These are phyloP conservation scores for Allantophomopsis cytisporea DNA, from an alignment of 2,329 filamentous ascomycete genomes.

Conservation along the genomic window DNA sequence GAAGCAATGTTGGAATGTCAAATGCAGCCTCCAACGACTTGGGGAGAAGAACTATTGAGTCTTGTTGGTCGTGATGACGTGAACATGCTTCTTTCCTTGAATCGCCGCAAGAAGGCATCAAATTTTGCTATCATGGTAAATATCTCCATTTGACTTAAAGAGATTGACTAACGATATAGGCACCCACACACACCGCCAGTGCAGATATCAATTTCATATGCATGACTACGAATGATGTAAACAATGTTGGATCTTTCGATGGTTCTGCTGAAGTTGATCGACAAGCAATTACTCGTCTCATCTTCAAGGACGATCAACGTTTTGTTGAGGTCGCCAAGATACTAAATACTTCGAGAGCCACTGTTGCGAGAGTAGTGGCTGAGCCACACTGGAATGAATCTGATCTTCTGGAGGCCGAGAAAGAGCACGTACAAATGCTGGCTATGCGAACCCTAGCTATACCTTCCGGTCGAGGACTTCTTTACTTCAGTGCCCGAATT, in stretches of 20 bases:
- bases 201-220: conserved; percentile 74
- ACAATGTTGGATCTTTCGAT: conserved; percentile 48
- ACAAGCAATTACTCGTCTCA: conserved; percentile 66
- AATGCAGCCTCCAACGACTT: conserved; percentile 63
- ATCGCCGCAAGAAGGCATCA: conserved; percentile 21
- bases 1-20: conserved; percentile 81
- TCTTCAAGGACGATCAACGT: conserved; percentile 85
- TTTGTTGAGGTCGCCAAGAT: conserved; percentile 75
- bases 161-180: conserved; percentile 19
- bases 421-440: conserved; percentile 74
- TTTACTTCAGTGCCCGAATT: conserved; percentile 77
- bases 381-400: conserved; percentile 73
- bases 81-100: conserved; percentile 44
- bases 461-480: conserved; percentile 71
- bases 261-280: conserved; percentile 75
- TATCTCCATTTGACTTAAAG: background rate
- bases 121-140: conserved; percentile 17
- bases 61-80: conserved; percentile 76
- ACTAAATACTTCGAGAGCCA: conserved; percentile 72
- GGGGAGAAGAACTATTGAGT: conserved; percentile 57
- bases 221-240: conserved; percentile 42
- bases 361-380: conserved; percentile 63
- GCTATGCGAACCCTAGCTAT: conserved; percentile 82
- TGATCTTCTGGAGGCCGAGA: conserved; percentile 82
- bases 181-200: conserved; percentile 49